Evolutionary conservation across 148 eudicot genomes (phyloP), one percentile per base, ranked within the genome.

Genomic region (Fallopia convolvulus): DNA sequence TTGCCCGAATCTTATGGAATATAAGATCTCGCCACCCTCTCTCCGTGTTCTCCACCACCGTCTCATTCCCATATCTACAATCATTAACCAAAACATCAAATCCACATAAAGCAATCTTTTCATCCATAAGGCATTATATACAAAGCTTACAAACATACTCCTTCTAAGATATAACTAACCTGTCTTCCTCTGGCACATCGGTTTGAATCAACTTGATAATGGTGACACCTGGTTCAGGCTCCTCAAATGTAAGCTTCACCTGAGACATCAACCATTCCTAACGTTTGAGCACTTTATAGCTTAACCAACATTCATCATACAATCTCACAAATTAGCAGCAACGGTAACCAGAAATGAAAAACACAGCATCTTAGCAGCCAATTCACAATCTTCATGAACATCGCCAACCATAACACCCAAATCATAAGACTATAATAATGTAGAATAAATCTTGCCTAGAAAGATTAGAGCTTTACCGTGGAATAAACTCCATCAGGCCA

Each of bases 21-120:
- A 95, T 95, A 12, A 95, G 93, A 87, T 95, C 99, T 73, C 97
- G 81, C 99, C 99, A 95, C 41, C 99, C 99, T 81, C 97, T 90
- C 82, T 95, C 99, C 0, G 99, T 95, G 81, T 95, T 95, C 85
- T 95, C 99, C 76, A 87, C 97, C 82, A 95, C 99, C 9, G 99
- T 95, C 61, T 96, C 89, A 83, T 95, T 95, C 3, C 99, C 99
- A 76, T 92, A 95, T 70, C 99, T 95, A 87, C 89, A 33, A 72
- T 13, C 48, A 61, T 26, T 20, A 21, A 13, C 13, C 18, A 41
- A 21, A 17, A 40, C 21, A 71, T 10, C 21, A 41, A 6, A 56
- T 20, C 17, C 53, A 72, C n/a, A 11, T 1, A 18, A 9, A 20
- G 4, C 15, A 10, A 14, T 11, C 52, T 49, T 13, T 11, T 36